These are phyloP conservation scores for Neurospora sp. DNA, from an alignment of 495 filamentous ascomycete species.

Conservation along the genomic window DNA sequence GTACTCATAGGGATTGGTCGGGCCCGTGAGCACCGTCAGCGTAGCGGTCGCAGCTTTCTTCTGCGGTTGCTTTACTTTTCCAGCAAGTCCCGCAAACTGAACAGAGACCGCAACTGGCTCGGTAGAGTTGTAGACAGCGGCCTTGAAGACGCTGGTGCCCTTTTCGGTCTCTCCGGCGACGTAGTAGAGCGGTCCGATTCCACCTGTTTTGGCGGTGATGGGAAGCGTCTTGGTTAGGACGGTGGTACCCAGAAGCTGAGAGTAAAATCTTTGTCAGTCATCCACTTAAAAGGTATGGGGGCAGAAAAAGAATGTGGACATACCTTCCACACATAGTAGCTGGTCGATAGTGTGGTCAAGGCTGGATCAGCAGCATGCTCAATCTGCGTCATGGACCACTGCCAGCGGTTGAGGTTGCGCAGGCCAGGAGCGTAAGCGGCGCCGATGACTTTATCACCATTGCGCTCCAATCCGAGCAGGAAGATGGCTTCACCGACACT, in stretches of 20 bases:
- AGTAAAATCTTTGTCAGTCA: conserved; percentile 21
- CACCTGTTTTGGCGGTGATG: conserved; percentile 28
- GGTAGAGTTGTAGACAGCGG: conserved; percentile 55
- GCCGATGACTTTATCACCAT: conserved; percentile 43
- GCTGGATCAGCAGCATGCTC: conserved; percentile 45
- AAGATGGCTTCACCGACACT: conserved; percentile 57
- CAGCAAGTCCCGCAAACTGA: conserved; percentile 41
- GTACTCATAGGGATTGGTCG: conserved; percentile 29
- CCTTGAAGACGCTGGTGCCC: conserved; percentile 44
- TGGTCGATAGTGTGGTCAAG: conserved; percentile 35
- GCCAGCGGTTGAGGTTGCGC: conserved; percentile 32
- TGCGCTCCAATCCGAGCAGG: conserved; percentile 57
- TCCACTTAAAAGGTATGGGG: neutral
- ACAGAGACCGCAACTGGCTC: conserved; percentile 38
- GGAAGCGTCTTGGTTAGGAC: conserved; percentile 47
- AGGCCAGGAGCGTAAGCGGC: conserved; percentile 30
- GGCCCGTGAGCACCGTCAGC: conserved; percentile 50
- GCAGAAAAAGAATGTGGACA: conserved; percentile 14
- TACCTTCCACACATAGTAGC: conserved; percentile 33
- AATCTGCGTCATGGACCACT: conserved; percentile 37
- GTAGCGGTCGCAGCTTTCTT: conserved; percentile 31
- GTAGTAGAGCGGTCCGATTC: conserved; percentile 46
- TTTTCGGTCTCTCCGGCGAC: conserved; percentile 35
- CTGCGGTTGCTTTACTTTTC: neutral
- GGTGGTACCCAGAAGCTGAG: conserved; percentile 41